phyloP scores from a whole-genome alignment of 2,329 filamentous ascomycete species.

The Aspergillus pseudonomiae region DNA sequence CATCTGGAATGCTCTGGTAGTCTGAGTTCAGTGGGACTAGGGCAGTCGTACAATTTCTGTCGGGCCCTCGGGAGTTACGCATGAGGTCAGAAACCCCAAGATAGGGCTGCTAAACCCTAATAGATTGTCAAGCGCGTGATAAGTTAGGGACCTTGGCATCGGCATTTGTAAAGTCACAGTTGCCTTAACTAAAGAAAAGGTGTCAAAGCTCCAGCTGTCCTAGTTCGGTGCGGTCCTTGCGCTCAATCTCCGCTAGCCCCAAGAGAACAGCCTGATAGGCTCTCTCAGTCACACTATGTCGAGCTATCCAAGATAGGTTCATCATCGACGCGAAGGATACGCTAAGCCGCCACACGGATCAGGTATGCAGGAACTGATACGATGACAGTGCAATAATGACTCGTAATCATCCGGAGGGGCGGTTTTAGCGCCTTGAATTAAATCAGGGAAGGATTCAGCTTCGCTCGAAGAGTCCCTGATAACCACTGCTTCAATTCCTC shows the following conservation, averaged over 20 bases:
- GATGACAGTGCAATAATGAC: not conserved
- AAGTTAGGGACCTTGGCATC: no score
- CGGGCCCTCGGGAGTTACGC: no score
- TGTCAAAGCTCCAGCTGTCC: no score
- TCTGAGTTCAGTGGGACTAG: fast-evolving
- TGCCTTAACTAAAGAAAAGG: no score
- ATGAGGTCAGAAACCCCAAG: no score
- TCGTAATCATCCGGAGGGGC: not conserved
- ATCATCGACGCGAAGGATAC: not conserved
- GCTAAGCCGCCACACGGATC: not conserved
- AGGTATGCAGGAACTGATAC: not conserved
- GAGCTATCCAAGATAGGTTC: not conserved
- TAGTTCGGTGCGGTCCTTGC: no score
- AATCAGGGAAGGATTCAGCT: not conserved
- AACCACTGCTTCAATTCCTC: not conserved
- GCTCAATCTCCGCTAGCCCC: no score
- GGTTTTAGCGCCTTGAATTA: not conserved
- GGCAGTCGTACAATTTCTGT: not conserved
- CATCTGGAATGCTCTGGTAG: not conserved
- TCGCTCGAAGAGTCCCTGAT: not conserved
- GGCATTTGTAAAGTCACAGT: no score
- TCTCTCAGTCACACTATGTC: not conserved
- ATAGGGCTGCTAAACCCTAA: no score
- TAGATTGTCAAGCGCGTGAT: no score
- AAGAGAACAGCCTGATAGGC: not conserved